Conservation (phyloP, 179 eudicot genomes). For the Sideroxylon spinosum region DNA sequence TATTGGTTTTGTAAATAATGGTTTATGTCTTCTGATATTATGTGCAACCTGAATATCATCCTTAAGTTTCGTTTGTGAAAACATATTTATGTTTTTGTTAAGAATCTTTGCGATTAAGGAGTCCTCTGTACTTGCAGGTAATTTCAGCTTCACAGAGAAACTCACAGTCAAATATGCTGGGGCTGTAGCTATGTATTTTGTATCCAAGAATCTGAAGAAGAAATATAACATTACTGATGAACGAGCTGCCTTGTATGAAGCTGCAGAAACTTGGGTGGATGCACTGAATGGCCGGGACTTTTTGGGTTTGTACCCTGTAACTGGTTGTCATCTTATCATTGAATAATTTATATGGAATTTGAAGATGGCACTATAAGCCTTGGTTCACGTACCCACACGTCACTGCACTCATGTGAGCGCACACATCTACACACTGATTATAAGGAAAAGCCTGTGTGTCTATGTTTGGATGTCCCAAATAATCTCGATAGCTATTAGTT, state of each 20-base stretch:
- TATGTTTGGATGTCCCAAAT: not conserved
- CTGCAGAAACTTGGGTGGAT: conserved; percentile 96
- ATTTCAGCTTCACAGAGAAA: conserved; percentile 75
- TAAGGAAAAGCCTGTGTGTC: not conserved
- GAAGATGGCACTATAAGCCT: not conserved
- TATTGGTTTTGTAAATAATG: not conserved
- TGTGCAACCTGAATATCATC: not conserved
- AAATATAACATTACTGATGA: conserved; percentile 79
- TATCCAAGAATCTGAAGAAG: conserved; percentile 81
- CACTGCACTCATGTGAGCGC: not conserved
- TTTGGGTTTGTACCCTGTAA: conserved; percentile 67
- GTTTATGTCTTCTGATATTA: not conserved
- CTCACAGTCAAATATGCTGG: conserved; percentile 73
- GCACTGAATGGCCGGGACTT: conserved; percentile 73
- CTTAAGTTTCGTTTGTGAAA: not conserved
- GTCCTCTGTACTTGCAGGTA: conserved; percentile 45
- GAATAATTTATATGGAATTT: not conserved
- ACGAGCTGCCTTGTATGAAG: conserved; percentile 73
- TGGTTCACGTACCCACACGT: not conserved
- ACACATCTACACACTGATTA: not conserved
- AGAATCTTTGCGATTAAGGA: not conserved
- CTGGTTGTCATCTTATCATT: not conserved
- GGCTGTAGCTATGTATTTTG: conserved; percentile 91
- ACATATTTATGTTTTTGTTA: not conserved
- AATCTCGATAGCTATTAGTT: not conserved